Conservation (phyloP, 164 flowering plant species). For the Santalum album region DNA sequence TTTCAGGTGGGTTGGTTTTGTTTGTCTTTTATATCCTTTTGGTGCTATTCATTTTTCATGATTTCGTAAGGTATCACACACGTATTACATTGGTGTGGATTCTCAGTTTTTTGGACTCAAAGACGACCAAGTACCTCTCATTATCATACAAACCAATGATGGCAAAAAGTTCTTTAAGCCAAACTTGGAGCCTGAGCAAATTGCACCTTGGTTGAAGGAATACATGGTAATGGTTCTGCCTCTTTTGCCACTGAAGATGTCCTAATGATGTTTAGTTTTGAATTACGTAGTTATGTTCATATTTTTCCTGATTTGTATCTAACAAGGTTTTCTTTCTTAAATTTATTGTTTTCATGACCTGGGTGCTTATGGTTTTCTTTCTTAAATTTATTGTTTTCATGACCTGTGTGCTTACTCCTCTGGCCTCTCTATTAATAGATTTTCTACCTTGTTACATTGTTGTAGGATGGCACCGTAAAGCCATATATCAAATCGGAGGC, state of each 20-base stretch:
- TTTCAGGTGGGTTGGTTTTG: not conserved
- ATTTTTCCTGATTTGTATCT: too few relatives aligned
- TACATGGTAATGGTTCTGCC: conserved; percentile 38
- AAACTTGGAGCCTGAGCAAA: conserved; percentile 54
- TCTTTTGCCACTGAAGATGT: not conserved
- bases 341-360: too few relatives aligned
- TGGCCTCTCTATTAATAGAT: too few relatives aligned
- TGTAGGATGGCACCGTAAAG: conserved; percentile 63
- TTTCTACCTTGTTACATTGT: not conserved
- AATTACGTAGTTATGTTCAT: too few relatives aligned
- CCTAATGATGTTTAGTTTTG: too few relatives aligned
- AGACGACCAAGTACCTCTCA: conserved; percentile 65
- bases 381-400: too few relatives aligned
- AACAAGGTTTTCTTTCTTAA: too few relatives aligned
- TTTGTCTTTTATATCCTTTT: not conserved
- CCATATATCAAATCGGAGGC: conserved; percentile 71
- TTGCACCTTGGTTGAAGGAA: conserved; percentile 77
- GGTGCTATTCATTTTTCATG: not conserved
- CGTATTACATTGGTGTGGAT: conserved; percentile 3
- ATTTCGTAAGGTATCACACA: too few relatives aligned
- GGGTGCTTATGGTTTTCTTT: too few relatives aligned
- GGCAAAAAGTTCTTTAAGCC: conserved; percentile 58
- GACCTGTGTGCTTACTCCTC: too few relatives aligned
- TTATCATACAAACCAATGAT: conserved; percentile 51
- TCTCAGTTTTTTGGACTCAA: conserved; percentile 79